Conservation (phyloP, 495 filamentous ascomycete species). For the Corynascus novoguineensis region DNA sequence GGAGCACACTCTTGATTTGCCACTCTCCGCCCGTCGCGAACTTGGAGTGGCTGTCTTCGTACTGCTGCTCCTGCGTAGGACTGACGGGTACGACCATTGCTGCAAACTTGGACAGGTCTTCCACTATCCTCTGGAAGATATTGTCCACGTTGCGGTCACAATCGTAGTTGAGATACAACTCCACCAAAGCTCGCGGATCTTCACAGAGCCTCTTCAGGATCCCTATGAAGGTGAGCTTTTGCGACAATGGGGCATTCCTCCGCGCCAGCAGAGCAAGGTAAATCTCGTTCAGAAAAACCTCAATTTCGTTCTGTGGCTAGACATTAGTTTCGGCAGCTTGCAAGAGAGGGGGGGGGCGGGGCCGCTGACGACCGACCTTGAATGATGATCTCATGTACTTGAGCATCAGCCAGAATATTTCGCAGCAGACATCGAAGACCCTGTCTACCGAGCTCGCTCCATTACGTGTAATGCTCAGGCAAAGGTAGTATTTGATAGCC, state of each 20-base stretch:
- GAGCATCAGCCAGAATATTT: conserved; percentile 96
- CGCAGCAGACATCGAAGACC: conserved; percentile 93
- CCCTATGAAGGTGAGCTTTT: conserved; percentile 87
- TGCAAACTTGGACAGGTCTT: conserved; percentile 81
- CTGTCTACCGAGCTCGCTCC: conserved; percentile 83
- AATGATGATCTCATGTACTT: conserved; percentile 89
- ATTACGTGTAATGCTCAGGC: conserved; percentile 88
- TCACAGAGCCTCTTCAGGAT: conserved; percentile 76
- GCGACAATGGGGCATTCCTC: conserved; percentile 74
- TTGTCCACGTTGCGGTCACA: conserved; percentile 94
- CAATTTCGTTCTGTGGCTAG: conserved; percentile 74
- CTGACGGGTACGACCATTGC: conserved; percentile 70
- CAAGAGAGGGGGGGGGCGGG: too few relatives aligned
- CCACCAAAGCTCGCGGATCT: conserved; percentile 84
- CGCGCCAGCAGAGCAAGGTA: conserved; percentile 91
- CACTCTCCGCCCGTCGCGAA: conserved; percentile 58
- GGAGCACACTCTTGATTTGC: conserved; percentile 76
- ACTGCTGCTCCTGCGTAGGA: conserved; percentile 72
- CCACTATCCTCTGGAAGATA: conserved; percentile 91
- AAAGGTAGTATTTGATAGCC: conserved; percentile 92
- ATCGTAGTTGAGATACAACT: conserved; percentile 98
- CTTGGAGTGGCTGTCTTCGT: conserved; percentile 68
- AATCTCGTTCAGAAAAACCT: conserved; percentile 96
- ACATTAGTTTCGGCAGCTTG: conserved; percentile 12
- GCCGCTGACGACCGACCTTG: conserved; percentile 61